These are phyloP conservation scores for Serendipita sp. DNA, from an alignment of 1,284 basidiomycete genomes.

Conservation along the genomic window DNA sequence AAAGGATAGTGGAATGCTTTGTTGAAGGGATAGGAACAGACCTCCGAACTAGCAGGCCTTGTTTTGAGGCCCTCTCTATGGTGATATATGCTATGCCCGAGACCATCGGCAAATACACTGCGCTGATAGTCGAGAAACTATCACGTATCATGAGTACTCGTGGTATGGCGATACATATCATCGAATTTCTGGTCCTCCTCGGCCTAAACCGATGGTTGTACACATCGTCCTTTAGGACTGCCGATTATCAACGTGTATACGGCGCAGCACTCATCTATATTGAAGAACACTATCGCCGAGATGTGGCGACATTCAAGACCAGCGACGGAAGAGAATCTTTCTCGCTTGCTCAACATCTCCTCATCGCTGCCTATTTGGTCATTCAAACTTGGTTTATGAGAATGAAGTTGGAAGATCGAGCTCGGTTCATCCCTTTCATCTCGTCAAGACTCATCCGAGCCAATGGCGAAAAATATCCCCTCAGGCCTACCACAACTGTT, in stretches of 20 bases:
- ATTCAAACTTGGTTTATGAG: conserved; percentile 95
- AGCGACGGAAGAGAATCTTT: conserved; percentile 50
- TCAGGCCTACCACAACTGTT: conserved; percentile 87
- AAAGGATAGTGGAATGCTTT: conserved; percentile 72
- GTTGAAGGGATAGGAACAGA: conserved; percentile 55
- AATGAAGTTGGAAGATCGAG: conserved; percentile 75
- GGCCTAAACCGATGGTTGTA: conserved; percentile 64
- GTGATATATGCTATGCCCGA: conserved; percentile 79
- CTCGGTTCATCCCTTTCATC: conserved; percentile 75
- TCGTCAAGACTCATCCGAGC: conserved; percentile 78
- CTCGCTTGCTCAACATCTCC: conserved; percentile 90
- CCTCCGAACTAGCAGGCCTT: conserved; percentile 66
- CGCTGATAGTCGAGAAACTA: conserved; percentile 75
- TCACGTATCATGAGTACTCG: conserved; percentile 92
- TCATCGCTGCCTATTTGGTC: conserved; percentile 83
- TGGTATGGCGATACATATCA: conserved; percentile 87
- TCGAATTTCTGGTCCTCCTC: conserved; percentile 82
- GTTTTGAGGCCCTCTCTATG: conserved; percentile 80
- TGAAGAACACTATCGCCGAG: conserved; percentile 64
- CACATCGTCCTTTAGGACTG: conserved; percentile 79
- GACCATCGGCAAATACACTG: conserved; percentile 70
- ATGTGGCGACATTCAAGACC: conserved; percentile 21
- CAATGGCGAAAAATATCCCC: conserved; percentile 57
- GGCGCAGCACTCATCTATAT: conserved; percentile 92
- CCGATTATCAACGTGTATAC: conserved; percentile 88